Conservation (phyloP, 225 moss, liverwort and hornwort species). For the Thuidium tamariscinum region DNA sequence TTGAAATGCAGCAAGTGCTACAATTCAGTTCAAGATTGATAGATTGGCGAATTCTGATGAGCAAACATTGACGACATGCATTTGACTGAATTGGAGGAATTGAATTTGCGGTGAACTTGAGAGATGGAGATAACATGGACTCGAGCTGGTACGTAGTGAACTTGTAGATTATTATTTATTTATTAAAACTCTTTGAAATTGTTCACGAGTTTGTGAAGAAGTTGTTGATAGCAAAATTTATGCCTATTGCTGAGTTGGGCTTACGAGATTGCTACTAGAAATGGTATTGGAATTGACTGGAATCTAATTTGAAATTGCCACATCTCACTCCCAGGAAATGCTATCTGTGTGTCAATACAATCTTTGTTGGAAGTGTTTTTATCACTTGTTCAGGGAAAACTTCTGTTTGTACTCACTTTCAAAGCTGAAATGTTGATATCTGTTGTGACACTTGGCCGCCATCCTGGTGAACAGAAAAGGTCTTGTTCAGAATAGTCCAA, state of each 20-base stretch:
- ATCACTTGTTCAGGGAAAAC: background rate
- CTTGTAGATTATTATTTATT: background rate
- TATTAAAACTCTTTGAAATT: background rate
- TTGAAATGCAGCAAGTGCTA: background rate
- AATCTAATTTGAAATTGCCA: background rate
- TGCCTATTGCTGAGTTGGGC: no score
- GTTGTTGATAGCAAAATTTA: background rate
- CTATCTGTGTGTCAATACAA: background rate
- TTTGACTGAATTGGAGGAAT: background rate
- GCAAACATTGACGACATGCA: background rate
- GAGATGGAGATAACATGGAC: background rate
- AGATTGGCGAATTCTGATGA: background rate
- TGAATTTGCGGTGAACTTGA: background rate
- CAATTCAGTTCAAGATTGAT: background rate
- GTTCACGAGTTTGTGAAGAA: no score
- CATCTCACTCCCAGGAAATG: background rate
- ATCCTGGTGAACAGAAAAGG: background rate
- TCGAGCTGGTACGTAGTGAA: background rate
- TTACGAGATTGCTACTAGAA: no score
- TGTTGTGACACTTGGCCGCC: background rate
- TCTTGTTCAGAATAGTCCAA: background rate
- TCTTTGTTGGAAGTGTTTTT: background rate
- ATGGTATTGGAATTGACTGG: background rate
- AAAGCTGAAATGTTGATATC: background rate
- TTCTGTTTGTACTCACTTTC: background rate